phyloP scores from a whole-genome alignment of 2,329 filamentous ascomycete species.

The Aureobasidium namibiae region DNA sequence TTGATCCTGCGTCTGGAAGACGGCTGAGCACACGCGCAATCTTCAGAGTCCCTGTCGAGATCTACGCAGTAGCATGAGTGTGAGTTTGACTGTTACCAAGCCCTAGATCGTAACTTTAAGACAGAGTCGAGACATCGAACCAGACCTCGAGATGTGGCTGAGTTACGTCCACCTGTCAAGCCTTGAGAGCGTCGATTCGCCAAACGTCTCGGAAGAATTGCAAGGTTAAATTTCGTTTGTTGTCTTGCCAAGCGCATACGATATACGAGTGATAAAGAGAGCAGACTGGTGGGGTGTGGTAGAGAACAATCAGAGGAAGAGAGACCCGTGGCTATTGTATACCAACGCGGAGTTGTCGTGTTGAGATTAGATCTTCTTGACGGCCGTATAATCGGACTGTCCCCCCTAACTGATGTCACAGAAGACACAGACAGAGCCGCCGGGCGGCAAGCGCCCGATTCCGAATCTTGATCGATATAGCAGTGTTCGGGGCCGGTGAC shows the following conservation, averaged over 20 bases:
- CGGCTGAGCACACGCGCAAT: neutral
- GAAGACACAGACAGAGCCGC: neutral
- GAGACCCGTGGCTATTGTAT: neutral
- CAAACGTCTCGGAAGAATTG: neutral
- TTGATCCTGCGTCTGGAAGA: neutral
- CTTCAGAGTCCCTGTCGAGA: neutral
- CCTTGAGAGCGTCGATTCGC: neutral
- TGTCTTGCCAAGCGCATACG: neutral
- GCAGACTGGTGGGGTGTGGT: neutral
- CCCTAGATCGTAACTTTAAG: neutral
- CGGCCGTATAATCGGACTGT: too few species aligned
- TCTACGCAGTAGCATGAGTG: neutral
- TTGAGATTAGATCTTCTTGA: neutral
- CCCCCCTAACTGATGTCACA: neutral
- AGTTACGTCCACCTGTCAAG: neutral
- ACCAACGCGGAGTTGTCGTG: too few species aligned
- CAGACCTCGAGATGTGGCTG: neutral
- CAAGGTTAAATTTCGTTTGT: neutral
- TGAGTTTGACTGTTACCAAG: neutral
- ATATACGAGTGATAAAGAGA: neutral
- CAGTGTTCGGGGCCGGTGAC: neutral
- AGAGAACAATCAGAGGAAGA: neutral
- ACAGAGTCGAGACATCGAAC: neutral
- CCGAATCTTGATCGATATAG: neutral
- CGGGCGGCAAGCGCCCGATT: neutral